Percentiles rank a stretch among this genome's conserved stretches.
phyloP scores from a whole-genome alignment of 208 protist species.

The Paratrypanosoma confusum region DNA sequence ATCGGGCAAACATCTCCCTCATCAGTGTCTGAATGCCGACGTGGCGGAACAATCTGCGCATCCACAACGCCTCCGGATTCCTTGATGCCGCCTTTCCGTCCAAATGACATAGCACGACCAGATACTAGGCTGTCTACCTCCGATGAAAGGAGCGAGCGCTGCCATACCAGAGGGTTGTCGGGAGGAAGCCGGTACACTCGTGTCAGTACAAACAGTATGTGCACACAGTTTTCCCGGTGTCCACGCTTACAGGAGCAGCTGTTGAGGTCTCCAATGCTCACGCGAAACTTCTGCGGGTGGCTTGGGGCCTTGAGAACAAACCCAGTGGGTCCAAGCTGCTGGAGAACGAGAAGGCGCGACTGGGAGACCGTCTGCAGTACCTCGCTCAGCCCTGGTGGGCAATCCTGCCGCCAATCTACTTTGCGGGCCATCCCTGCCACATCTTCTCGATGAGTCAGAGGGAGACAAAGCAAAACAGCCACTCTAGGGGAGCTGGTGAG shows the following conservation, averaged over 20 bases:
- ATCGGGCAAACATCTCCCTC: slow-evolving; percentile 25
- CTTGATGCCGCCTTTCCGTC: slow-evolving; percentile 1
- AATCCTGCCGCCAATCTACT: no score
- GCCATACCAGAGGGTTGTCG: slow-evolving; percentile 52
- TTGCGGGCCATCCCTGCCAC: no score
- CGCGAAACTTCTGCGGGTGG: slow-evolving; percentile 16
- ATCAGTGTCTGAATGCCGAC: slow-evolving; percentile 8
- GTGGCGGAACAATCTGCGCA: slow-evolving; percentile 1
- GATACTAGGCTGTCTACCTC: slow-evolving; percentile 44
- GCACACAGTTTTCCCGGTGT: slow-evolving; percentile 40
- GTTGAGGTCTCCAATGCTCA: slow-evolving; percentile 45
- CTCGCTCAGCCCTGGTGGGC: neutral
- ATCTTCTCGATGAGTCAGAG: no score
- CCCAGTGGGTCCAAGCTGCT: slow-evolving; percentile 17
- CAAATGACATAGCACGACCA: neutral
- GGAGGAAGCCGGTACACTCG: slow-evolving; percentile 23
- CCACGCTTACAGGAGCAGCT: slow-evolving; percentile 29
- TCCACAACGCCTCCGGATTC: slow-evolving; percentile 6
- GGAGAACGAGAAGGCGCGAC: slow-evolving; percentile 15
- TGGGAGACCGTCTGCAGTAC: slow-evolving; percentile 4
- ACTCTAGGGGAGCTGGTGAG: no score
- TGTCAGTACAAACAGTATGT: slow-evolving; percentile 51
- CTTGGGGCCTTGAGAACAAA: slow-evolving; percentile 17
- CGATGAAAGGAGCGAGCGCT: slow-evolving; percentile 37
- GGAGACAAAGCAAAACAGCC: no score